phyloP scores from a whole-genome alignment of 306 rosid species.

The Leucaena leucocephala region DNA sequence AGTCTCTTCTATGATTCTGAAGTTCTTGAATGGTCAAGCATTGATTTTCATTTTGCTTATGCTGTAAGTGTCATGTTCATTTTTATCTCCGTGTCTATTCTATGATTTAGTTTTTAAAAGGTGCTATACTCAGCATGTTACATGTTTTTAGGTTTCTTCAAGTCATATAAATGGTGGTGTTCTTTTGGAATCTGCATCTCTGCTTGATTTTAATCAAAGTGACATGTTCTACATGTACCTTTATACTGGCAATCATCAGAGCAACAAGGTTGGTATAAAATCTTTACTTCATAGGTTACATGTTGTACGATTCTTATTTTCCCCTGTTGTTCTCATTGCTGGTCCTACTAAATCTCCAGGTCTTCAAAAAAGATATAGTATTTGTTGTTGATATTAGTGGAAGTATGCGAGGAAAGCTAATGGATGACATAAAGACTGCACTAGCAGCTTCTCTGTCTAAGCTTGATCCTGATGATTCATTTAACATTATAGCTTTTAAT shows the following conservation, averaged over 20 bases:
- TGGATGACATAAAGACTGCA: slow-evolving; percentile 64
- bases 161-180: slow-evolving; percentile 63
- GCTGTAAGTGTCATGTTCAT: slow-evolving; percentile 49
- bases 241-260: slow-evolving; percentile 60
- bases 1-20: slow-evolving; percentile 63
- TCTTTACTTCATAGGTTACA: slow-evolving; percentile 19
- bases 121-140: slow-evolving; percentile 23
- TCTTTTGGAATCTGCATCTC: slow-evolving; percentile 61
- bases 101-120: neutral
- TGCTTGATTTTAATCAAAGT: slow-evolving; percentile 73
- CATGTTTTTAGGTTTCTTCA: slow-evolving; percentile 62
- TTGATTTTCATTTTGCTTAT: slow-evolving; percentile 69
- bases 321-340: slow-evolving; percentile 25
- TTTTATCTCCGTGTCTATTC: slow-evolving; percentile 12
- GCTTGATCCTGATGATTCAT: slow-evolving; percentile 72
- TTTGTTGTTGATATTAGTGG: slow-evolving; percentile 86
- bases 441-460: slow-evolving; percentile 70
- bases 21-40: slow-evolving; percentile 72
- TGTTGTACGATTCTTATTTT: neutral
- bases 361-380: slow-evolving; percentile 70
- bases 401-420: slow-evolving; percentile 82
- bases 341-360: slow-evolving; percentile 54
- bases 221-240: slow-evolving; percentile 74
- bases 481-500: slow-evolving; percentile 84
- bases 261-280: slow-evolving; percentile 57